Conservation (phyloP, 148 eudicot species). For the Nyssa sinensis region DNA sequence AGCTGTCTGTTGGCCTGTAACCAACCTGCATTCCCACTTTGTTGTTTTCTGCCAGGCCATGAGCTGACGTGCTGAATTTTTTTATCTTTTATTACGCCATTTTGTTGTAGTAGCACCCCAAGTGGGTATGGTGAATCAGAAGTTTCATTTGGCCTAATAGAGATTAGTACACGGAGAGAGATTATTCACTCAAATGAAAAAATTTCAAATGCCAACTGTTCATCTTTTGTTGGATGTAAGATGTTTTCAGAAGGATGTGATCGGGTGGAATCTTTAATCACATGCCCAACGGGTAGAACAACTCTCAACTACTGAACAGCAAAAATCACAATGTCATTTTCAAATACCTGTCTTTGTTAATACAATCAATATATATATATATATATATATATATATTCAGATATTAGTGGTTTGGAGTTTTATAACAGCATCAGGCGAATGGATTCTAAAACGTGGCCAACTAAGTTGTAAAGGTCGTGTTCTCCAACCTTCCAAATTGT, state of each 20-base stretch:
- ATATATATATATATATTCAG: not conserved
- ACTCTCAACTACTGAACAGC: conserved; percentile 26
- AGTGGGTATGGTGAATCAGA: not conserved
- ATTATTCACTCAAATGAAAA: not conserved
- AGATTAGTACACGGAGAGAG: not conserved
- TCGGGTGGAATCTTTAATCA: conserved; percentile 14
- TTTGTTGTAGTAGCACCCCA: not conserved
- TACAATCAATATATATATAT: not conserved
- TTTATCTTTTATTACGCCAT: not conserved
- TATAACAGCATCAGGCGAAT: not conserved
- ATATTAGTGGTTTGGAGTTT: conserved; percentile 8
- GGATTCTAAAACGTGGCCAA: conserved; percentile 20
- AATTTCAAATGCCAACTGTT: not conserved
- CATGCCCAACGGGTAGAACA: conserved; percentile 22
- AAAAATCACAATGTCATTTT: conserved; percentile 12
- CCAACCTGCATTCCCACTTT: not conserved
- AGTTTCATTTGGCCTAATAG: not conserved
- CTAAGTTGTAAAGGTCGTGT: conserved; percentile 24
- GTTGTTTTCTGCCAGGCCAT: not conserved
- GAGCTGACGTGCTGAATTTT: not conserved
- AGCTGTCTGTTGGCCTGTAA: not conserved
- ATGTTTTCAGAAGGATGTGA: no score
- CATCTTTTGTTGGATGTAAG: not conserved
- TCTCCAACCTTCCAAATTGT: conserved; percentile 11
- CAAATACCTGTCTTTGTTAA: conserved; percentile 2